These are phyloP conservation scores for Phlegmacium glaucopus DNA, from an alignment of 768 basidiomycete genomes.

Conservation along the genomic window DNA sequence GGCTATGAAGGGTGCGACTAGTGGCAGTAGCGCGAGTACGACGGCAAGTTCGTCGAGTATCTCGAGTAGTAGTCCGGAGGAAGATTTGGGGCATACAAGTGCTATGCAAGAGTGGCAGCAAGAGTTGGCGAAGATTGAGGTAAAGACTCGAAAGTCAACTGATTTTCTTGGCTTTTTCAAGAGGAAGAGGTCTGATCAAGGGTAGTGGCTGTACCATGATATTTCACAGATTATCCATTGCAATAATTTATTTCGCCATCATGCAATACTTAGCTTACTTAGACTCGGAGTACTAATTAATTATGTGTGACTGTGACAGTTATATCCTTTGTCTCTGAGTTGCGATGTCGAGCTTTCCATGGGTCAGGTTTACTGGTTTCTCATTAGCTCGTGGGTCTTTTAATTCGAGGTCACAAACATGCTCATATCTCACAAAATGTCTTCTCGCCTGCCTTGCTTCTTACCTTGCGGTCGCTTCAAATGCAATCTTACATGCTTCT, in stretches of 20 bases:
- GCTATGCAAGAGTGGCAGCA: slow-evolving; percentile 73
- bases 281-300: background rate
- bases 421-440: slow-evolving; percentile 5
- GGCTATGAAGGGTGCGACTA: slow-evolving; percentile 22
- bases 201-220: background rate
- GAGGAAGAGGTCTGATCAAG: slow-evolving; percentile 26
- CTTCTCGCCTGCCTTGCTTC: background rate
- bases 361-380: slow-evolving; percentile 48
- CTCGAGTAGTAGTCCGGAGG: slow-evolving; percentile 10
- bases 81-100: slow-evolving; percentile 24
- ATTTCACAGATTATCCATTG: slow-evolving; percentile 2
- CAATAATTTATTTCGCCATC: slow-evolving; percentile 6
- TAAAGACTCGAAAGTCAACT: slow-evolving; percentile 50
- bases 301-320: background rate
- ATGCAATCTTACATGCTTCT: slow-evolving; percentile 8
- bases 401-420: slow-evolving; percentile 3
- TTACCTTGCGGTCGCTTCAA: slow-evolving; percentile 2
- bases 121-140: slow-evolving; percentile 70
- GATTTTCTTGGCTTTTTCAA: slow-evolving; percentile 45
- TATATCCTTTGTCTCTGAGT: background rate
- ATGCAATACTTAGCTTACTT: background rate
- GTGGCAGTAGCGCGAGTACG: slow-evolving; percentile 35
- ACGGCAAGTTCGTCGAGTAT: slow-evolving; percentile 26
- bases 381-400: slow-evolving; percentile 45
- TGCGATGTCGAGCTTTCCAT: slow-evolving; percentile 52